These are phyloP conservation scores for Pseudogymnoascus sp. DNA, from an alignment of 2,329 filamentous ascomycete species.

Conservation along the genomic window DNA sequence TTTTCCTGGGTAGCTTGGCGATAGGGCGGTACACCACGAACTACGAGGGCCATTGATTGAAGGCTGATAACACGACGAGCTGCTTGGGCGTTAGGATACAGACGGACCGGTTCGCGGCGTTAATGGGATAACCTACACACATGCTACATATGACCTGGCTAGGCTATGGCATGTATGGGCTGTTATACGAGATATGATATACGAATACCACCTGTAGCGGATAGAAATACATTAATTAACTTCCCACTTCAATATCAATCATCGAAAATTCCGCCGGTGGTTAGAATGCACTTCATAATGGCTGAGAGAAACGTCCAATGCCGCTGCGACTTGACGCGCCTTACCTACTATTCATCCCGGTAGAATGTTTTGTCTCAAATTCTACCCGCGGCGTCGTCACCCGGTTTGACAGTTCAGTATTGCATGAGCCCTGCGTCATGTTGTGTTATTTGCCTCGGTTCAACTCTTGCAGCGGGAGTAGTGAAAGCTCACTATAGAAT, in stretches of 20 bases:
- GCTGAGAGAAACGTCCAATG: not conserved
- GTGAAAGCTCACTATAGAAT: not conserved
- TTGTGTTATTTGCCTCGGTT: not conserved
- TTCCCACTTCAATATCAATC: not conserved
- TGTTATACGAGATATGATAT: slow-evolving; percentile 1
- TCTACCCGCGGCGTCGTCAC: not conserved
- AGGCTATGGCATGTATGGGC: not conserved
- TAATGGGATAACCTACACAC: not conserved
- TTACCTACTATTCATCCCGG: not conserved
- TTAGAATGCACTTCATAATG: not conserved
- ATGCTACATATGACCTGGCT: not conserved
- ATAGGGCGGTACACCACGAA: slow-evolving; percentile 24
- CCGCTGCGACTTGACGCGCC: not conserved
- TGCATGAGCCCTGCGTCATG: not conserved
- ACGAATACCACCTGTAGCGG: not conserved
- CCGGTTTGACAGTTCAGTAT: not conserved
- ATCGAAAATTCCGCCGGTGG: not conserved
- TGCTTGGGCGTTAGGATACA: slow-evolving; percentile 1
- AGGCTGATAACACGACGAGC: not conserved
- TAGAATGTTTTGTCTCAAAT: not conserved
- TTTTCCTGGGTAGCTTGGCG: slow-evolving; percentile 74
- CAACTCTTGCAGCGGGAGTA: not conserved
- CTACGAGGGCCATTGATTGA: slow-evolving; percentile 2
- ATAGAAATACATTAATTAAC: not conserved
- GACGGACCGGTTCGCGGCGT: not conserved